A percentile compares a stretch with the other conserved stretches of the same genome.
phyloP scores from a whole-genome alignment of 345 rosid species.

The Aegle marmelos region DNA sequence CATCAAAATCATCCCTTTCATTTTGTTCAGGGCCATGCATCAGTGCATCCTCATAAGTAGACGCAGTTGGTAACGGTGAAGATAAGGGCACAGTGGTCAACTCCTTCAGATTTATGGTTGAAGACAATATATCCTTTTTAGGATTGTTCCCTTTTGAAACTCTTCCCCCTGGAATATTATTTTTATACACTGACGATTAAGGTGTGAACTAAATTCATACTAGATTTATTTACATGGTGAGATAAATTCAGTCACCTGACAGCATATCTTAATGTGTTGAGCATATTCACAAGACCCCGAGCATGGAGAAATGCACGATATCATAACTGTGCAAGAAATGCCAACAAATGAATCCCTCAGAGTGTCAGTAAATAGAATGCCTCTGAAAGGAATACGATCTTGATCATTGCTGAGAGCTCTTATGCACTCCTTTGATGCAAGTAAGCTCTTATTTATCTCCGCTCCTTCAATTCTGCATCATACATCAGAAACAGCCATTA shows the following conservation, averaged over 20 bases:
- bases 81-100: conserved; percentile 64
- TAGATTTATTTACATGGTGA: background rate
- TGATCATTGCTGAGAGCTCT: conserved; percentile 99
- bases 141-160: conserved; percentile 80
- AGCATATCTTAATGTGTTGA: conserved; percentile 95
- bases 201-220: background rate
- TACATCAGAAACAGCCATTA: conserved; percentile 11
- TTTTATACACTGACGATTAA: background rate
- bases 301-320: conserved; percentile 95
- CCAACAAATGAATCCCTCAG: conserved; percentile 95
- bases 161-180: conserved; percentile 69
- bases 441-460: conserved; percentile 95
- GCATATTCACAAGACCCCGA: conserved; percentile 98
- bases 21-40: conserved; percentile 79
- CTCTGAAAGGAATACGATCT: conserved; percentile 97
- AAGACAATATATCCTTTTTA: conserved; percentile 74
- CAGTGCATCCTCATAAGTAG: conserved; percentile 64
- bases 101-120: conserved; percentile 71
- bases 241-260: conserved; percentile 57
- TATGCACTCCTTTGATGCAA: conserved; percentile 93
- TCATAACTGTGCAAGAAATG: conserved; percentile 95
- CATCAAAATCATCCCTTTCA: conserved; percentile 69
- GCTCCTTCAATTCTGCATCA: conserved; percentile 95
- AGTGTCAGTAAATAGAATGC: conserved; percentile 93
- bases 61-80: conserved; percentile 52